Conservation (phyloP, 2,329 filamentous ascomycete species). For the Allantophomopsis cytisporea region DNA sequence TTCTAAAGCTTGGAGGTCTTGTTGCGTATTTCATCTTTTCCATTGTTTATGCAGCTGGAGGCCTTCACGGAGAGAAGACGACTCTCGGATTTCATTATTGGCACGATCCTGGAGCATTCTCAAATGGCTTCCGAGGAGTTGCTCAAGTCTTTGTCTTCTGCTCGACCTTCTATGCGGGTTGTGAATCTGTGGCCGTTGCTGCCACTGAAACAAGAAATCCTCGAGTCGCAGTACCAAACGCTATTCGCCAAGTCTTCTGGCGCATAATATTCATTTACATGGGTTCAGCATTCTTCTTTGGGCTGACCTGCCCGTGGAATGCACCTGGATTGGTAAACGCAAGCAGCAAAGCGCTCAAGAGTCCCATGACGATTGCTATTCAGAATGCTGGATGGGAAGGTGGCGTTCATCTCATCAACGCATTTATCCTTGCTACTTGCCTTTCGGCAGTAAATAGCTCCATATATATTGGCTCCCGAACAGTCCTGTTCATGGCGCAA, state of each 20-base stretch:
- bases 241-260: conserved; percentile 25
- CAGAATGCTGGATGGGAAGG: conserved; percentile 61
- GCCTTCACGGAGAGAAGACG: conserved; percentile 41
- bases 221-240: conserved; percentile 25
- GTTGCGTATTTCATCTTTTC: conserved; percentile 63
- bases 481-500: conserved; percentile 63
- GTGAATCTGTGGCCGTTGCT: conserved; percentile 43
- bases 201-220: conserved; percentile 25
- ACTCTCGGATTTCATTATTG: conserved; percentile 57
- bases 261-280: conserved; percentile 43
- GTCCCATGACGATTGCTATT: conserved; percentile 62
- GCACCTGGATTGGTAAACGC: conserved; percentile 48
- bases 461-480: conserved; percentile 66
- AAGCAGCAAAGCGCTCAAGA: conserved; percentile 48
- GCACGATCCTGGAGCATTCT: conserved; percentile 57
- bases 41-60: conserved; percentile 57
- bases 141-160: conserved; percentile 56
- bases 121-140: conserved; percentile 52
- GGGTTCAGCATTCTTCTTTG: conserved; percentile 62
- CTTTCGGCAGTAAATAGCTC: conserved; percentile 61
- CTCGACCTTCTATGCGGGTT: conserved; percentile 58
- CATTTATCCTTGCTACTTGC: conserved; percentile 62
- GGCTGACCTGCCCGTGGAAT: conserved; percentile 59
- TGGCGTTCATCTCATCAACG: conserved; percentile 66
- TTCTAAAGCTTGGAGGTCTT: conserved; percentile 57